Base-by-base conservation (phyloP, 345 rosid genomes). In the Citrus sp. region DNA sequence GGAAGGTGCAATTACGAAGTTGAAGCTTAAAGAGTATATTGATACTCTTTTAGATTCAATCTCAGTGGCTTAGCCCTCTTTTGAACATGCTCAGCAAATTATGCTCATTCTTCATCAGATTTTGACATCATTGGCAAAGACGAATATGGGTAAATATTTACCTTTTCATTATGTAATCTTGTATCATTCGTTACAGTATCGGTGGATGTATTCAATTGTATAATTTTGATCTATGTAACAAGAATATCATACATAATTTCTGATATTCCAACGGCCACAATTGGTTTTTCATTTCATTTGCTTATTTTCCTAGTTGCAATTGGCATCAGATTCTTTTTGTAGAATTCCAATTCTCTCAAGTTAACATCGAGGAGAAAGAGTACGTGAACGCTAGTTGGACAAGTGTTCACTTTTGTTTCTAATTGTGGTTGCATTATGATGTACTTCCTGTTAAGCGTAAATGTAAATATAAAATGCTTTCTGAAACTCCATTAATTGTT, bases 1-100 rank as follows among this genome's bases (percentile, higher is more conserved):
- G 83, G 98, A 94, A 87, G 97, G 97, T 62, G 97, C 97, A 25
- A 90, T 94, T 56, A 89, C 95, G 24, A 94, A 92, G 78, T 80
- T 73, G 42, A 94, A 91, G 90, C 97, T 94, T 66, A 87, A 94
- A 74, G 92, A 86, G 42, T 87, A 93, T 78, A 73, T 93, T 46
- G 93, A 93, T 83, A 74, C 84, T 74, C 83, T 92, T 13, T 74
- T 93, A 84, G 85, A 81, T 67, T 78, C 92, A 4, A 73, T 86
- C 19, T 85, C 93, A 54, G 86, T 86, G 40, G 80, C 95, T 19
- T 93, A 87, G 83, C 28, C 28, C n/a, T 66, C 83, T 76, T 64
- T 13, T 18, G 7, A 24, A 3, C 35, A 18, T 65, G 46, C 73
- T 18, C 7, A 14, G 59, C 73, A 70, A 27, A 30, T 30, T 54